Evolutionary conservation across 768 basidiomycete species (phyloP).

Genomic region (Russula emetica): DNA sequence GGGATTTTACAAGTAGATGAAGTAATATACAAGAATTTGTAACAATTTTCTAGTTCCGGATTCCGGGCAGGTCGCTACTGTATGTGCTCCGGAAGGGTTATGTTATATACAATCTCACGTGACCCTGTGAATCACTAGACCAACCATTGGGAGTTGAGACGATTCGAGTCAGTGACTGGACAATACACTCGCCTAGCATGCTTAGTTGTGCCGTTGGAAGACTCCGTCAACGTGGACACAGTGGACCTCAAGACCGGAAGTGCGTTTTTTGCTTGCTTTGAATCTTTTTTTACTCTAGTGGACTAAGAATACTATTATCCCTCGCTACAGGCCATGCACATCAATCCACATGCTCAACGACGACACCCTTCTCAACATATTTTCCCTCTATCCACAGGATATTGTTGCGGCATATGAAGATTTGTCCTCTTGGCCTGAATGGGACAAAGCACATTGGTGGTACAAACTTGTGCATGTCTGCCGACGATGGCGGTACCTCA

Average conservation of each 20-base stretch:
- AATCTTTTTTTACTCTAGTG: background rate
- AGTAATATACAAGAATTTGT: too few species aligned
- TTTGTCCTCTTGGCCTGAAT: background rate
- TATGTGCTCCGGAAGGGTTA: too few species aligned
- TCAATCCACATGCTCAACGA: background rate
- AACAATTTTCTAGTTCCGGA: too few species aligned
- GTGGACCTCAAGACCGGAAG: background rate
- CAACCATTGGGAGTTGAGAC: too few species aligned
- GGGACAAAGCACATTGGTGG: background rate
- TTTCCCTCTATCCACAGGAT: background rate
- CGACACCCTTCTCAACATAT: background rate
- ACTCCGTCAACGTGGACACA: background rate
- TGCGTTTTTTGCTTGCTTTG: background rate
- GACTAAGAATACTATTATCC: background rate
- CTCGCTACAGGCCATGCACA: background rate
- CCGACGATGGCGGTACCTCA: background rate
- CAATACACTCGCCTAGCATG: too few species aligned
- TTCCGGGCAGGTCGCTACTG: too few species aligned
- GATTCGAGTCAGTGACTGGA: too few species aligned
- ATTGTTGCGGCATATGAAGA: background rate
- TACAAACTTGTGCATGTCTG: background rate
- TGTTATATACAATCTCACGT: too few species aligned
- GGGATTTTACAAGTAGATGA: too few species aligned
- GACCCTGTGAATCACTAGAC: too few species aligned
- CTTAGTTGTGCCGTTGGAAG: too few species aligned